phyloP scores from a whole-genome alignment of 176 grass and related monocot genomes.

The Eleusine coracana region DNA sequence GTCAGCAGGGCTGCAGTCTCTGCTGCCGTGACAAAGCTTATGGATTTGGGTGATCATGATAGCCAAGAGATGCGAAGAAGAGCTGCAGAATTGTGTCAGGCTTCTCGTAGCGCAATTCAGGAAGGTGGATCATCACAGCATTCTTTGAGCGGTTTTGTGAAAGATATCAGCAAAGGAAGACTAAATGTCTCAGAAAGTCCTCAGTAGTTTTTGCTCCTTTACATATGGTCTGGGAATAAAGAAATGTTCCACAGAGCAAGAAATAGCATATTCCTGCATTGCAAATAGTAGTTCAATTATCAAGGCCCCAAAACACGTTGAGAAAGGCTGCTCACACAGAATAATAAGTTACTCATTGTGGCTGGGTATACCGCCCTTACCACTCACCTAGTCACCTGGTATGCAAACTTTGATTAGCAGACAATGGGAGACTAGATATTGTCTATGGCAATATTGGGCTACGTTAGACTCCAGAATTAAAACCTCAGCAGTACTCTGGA shows the following conservation, averaged over 20 bases:
- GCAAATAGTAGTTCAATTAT: background rate
- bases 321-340: background rate
- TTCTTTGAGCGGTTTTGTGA: slow-evolving; percentile 48
- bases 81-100: slow-evolving; percentile 30
- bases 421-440: background rate
- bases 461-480: background rate
- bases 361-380: background rate
- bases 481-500: background rate
- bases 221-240: background rate
- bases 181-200: slow-evolving; percentile 26
- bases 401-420: background rate
- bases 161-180: slow-evolving; percentile 35
- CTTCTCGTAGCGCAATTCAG: slow-evolving; percentile 22
- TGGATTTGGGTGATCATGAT: slow-evolving; percentile 46
- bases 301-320: background rate
- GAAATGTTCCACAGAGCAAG: background rate
- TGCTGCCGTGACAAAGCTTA: slow-evolving; percentile 40
- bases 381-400: background rate
- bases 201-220: background rate
- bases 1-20: slow-evolving; percentile 43
- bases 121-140: slow-evolving; percentile 53
- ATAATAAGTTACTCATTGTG: background rate
- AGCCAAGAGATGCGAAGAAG: slow-evolving; percentile 55
- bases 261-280: background rate
- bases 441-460: background rate